Evolutionary conservation across 2,329 filamentous ascomycete genomes (phyloP), one percentile per base, ranked within the genome.

Genomic region (Aspergillus persii): DNA sequence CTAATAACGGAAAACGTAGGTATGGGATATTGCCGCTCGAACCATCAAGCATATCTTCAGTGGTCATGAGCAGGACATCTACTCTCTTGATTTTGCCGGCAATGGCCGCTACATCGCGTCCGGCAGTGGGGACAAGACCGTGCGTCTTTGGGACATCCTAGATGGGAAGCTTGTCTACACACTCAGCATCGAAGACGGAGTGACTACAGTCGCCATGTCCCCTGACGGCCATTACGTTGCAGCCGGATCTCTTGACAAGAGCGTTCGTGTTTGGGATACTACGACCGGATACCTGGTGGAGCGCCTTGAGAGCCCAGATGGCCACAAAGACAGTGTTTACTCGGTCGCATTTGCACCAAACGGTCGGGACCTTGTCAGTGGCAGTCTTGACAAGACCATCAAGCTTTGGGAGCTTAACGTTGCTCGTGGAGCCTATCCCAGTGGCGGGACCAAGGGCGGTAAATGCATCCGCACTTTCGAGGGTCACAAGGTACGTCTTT

Each of bases 1-100:
- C 44, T 47, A 47, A 47, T 11, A 3, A 47, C 8, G 18, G 18
- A 27, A 27, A 36, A 49, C 53, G 58, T 66, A 94, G 90, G 92
- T 99, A 54, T 99, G 95, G 95, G 95, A 99, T 74, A 98, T 99
- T 68, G 83, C 85, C 57, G 84, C 81, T 58, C 86, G 92, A 67
- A 88, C 86, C 8, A 98, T 99, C 73, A 91, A 92, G 70, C 92
- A 95, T 73, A 92, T 92, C 44, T 98, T 99, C 78, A 84, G 88
- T n/a, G 95, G 95, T 27, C 95, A 99, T 77, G 95, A 99, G 77
- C 94, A 99, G 77, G 95, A 99, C 67, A 99, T 99, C 63, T 98
- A 98, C 78, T 96, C 91, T 4, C 83, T 98, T 4, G 95, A 98
- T 77, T 99, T 96, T 76, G 91, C 94, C 33, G 89, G 92, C 47